Percentiles rank a stretch among this genome's conserved stretches.
phyloP scores from a whole-genome alignment of 257 asterid genomes.

The Solanum bulbocastanum region DNA sequence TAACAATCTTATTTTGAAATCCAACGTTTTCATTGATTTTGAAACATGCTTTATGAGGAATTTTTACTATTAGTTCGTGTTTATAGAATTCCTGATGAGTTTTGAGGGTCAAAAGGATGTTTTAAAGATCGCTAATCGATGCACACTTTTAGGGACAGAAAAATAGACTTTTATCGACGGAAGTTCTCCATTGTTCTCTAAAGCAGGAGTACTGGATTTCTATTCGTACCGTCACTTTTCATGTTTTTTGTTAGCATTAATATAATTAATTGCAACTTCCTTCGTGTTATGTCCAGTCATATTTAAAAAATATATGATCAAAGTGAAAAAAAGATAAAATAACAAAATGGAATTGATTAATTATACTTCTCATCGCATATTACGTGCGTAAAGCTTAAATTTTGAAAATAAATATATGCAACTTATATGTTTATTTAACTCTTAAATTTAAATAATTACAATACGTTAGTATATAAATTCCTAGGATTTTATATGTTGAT shows the following conservation, averaged over 20 bases:
- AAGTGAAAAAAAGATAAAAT: no score
- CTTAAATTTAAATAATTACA: not conserved
- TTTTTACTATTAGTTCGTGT: rapidly evolving
- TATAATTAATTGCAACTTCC: not conserved
- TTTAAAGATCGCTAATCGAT: no score
- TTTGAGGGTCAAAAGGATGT: no score
- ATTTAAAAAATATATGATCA: not conserved
- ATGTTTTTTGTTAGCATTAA: not conserved
- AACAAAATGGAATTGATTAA: not conserved
- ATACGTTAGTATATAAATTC: not conserved
- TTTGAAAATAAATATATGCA: not conserved
- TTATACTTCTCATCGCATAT: not conserved
- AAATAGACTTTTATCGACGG: no score
- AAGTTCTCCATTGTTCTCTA: no score
- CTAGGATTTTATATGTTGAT: not conserved
- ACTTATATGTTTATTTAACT: not conserved
- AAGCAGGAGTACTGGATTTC: no score
- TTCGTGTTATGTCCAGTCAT: not conserved
- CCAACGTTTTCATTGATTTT: no score
- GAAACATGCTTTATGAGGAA: no score
- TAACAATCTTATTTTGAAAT: no score
- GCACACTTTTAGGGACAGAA: no score
- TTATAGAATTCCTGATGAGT: no score
- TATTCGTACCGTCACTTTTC: not conserved
- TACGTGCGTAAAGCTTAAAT: not conserved